These are phyloP conservation scores for Alternaria dauci DNA, from an alignment of 2,329 filamentous ascomycete species.

Conservation along the genomic window DNA sequence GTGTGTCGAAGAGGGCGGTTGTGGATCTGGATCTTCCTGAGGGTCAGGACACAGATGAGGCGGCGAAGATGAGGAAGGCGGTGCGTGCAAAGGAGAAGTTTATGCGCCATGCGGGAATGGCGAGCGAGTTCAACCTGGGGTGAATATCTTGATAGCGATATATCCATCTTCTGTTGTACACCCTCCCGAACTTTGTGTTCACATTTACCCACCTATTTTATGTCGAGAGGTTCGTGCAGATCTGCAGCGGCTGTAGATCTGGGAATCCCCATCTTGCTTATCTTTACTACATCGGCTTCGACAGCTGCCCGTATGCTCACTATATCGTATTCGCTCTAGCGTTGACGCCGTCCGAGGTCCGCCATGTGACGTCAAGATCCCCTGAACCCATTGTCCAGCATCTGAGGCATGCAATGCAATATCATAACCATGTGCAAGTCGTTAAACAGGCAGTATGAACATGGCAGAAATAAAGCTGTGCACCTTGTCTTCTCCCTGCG, in stretches of 20 bases:
- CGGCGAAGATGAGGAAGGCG: slow-evolving; percentile 70
- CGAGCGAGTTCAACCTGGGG: slow-evolving; percentile 74
- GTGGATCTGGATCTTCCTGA: slow-evolving; percentile 44
- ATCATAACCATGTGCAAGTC: not conserved
- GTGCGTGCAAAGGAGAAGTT: slow-evolving; percentile 55
- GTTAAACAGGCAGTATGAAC: too few species aligned
- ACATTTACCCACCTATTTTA: not conserved
- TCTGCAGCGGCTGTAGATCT: too few species aligned
- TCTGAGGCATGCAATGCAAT: not conserved
- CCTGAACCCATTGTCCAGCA: not conserved
- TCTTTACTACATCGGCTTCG: too few species aligned
- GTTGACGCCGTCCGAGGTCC: not conserved
- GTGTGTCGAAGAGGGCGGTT: slow-evolving; percentile 26
- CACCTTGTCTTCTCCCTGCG: not conserved
- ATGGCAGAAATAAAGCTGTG: not conserved
- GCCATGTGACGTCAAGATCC: not conserved
- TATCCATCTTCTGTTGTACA: not conserved
- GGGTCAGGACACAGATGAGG: slow-evolving; percentile 63
- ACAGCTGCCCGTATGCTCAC: too few species aligned
- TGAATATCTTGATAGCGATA: slow-evolving; percentile 38
- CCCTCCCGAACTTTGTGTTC: not conserved
- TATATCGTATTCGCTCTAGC: not conserved
- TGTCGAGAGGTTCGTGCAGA: too few species aligned
- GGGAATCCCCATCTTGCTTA: too few species aligned
- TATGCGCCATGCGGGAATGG: slow-evolving; percentile 61